These are phyloP conservation scores for Colletotrichum cuscutae DNA, from an alignment of 2,329 filamentous ascomycete species.

Conservation along the genomic window DNA sequence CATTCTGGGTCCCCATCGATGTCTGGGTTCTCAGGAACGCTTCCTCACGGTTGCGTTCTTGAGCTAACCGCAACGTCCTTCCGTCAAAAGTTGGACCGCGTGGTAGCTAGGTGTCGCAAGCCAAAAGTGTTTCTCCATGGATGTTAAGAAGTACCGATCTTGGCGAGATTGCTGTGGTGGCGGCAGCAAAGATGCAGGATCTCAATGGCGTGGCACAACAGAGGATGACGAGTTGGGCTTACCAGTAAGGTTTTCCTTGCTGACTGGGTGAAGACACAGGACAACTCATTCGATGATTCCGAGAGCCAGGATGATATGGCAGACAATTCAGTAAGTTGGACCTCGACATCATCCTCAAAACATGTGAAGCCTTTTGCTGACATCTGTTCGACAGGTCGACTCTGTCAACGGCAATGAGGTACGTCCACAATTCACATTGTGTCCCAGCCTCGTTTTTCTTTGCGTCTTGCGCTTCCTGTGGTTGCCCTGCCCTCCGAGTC, in stretches of 20 bases:
- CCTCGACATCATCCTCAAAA: not conserved
- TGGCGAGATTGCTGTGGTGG: not conserved
- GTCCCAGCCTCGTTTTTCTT: constrained; percentile 12
- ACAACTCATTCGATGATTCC: not conserved
- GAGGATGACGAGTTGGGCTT: constrained; percentile 18
- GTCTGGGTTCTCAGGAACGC: not conserved
- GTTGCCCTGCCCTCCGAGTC: not conserved
- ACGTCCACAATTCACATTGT: not conserved
- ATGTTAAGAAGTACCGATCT: constrained; percentile 1
- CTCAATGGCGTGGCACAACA: not conserved
- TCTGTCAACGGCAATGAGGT: not conserved
- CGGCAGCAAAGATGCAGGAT: constrained; percentile 20
- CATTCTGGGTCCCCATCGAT: not conserved
- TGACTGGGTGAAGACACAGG: constrained; percentile 20
- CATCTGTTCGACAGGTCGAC: not conserved
- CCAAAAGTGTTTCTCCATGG: constrained; percentile 8
- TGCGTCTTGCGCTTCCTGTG: not conserved
- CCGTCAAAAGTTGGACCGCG: not conserved
- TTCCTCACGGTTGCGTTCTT: not conserved
- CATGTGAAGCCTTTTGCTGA: not conserved
- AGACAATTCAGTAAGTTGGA: not conserved
- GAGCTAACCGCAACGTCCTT: not conserved
- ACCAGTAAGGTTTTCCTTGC: constrained; percentile 21
- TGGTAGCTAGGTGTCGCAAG: not conserved
- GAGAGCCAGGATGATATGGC: not conserved